Conservation (phyloP, 306 rosid genomes). For the Vigna angularis region DNA sequence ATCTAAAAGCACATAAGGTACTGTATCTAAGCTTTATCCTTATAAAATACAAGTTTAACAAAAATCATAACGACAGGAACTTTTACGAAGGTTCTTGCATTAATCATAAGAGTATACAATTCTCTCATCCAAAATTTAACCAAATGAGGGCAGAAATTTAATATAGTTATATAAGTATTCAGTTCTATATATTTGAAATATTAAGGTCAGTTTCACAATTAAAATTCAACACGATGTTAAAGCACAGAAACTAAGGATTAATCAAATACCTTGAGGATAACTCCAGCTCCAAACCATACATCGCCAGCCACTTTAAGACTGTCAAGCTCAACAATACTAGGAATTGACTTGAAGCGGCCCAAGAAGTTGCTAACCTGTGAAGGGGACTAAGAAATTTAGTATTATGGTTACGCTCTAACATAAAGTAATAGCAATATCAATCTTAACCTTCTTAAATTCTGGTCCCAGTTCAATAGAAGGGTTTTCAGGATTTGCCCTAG, state of each 20-base stretch:
- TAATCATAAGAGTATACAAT: not conserved
- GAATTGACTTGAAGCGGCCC: conserved; percentile 89
- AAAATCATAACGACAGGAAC: not conserved
- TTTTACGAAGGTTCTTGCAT: conserved; percentile 22
- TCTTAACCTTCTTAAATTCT: conserved; percentile 87
- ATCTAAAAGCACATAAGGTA: not conserved
- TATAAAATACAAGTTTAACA: not conserved
- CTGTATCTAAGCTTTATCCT: not conserved
- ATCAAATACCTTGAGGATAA: conserved; percentile 79
- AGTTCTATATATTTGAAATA: not conserved
- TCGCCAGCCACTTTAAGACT: conserved; percentile 89
- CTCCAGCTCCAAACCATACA: conserved; percentile 86
- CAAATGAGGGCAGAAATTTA: conserved; percentile 10
- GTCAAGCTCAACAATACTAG: conserved; percentile 90
- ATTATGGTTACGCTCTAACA: conserved; percentile 32
- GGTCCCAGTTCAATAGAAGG: conserved; percentile 97
- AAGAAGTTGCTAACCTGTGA: conserved; percentile 82
- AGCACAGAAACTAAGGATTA: conserved; percentile 15
- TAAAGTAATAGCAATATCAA: conserved; percentile 24
- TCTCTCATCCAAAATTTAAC: conserved; percentile 16
- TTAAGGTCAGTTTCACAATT: not conserved
- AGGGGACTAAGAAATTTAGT: conserved; percentile 35
- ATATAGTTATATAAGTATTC: not conserved
- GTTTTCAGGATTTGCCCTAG: conserved; percentile 81
- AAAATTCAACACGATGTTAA: not conserved